Conservation (phyloP, 2,329 filamentous ascomycete genomes). For the Fusarium setosum region DNA sequence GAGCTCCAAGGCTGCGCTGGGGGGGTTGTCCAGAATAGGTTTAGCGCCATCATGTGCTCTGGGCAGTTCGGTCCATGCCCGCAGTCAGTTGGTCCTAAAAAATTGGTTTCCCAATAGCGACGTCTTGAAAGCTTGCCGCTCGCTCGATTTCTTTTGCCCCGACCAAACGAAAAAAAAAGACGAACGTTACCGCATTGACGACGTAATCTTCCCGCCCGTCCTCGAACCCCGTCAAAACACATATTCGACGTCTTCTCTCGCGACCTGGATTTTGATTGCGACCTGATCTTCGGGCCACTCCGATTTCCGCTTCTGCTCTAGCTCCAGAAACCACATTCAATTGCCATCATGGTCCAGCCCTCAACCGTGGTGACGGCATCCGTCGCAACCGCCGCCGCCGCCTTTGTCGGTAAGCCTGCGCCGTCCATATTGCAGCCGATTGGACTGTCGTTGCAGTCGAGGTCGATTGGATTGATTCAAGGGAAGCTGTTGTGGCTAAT, state of each 20-base stretch:
- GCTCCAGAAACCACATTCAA: conserved; percentile 29
- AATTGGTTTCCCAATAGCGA: conserved; percentile 44
- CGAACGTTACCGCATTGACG: conserved; percentile 31
- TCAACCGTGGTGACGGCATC: conserved; percentile 70
- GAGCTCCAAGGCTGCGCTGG: conserved; percentile 11
- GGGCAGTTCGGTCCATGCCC: conserved; percentile 20
- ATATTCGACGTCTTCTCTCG: conserved; percentile 7
- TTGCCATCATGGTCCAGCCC: conserved; percentile 58
- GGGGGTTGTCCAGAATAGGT: conserved; percentile 25
- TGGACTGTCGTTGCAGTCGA: background rate
- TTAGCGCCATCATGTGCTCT: conserved; percentile 42
- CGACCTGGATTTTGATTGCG: conserved; percentile 14
- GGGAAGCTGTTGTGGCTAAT: conserved; percentile 25
- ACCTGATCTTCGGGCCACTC: conserved; percentile 18
- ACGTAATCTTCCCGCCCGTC: conserved; percentile 29
- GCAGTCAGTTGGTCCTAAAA: conserved; percentile 43
- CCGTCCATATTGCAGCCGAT: background rate
- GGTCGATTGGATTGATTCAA: background rate
- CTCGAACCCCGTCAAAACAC: conserved; percentile 6
- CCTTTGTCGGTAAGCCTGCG: conserved; percentile 63
- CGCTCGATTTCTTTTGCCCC: conserved; percentile 27
- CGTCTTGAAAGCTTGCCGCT: conserved; percentile 38
- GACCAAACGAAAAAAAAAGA: background rate
- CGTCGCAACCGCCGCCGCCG: conserved; percentile 69
- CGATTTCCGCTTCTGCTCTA: conserved; percentile 16